A percentile compares a stretch with the other conserved stretches of the same genome.
Evolutionary conservation across 345 rosid species (phyloP).

Genomic region (Populus davidiana): DNA sequence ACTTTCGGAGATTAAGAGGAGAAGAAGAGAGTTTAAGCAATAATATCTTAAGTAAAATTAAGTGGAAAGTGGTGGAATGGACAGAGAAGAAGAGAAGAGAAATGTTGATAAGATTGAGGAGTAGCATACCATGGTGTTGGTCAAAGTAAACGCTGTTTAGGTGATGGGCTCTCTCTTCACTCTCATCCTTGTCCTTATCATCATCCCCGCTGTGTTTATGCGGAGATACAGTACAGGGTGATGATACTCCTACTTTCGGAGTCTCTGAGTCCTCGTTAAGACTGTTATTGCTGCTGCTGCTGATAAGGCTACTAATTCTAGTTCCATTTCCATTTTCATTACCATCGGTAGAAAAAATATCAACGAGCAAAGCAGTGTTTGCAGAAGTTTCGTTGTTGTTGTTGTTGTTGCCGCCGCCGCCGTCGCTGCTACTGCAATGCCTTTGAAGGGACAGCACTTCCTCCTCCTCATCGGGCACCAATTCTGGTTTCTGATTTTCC

Average conservation of each 20-base stretch:
- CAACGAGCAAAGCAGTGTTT: not conserved
- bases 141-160: conserved; percentile 30
- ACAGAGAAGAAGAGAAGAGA: not conserved
- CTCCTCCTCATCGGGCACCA: conserved; percentile 7
- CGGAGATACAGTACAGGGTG: not conserved
- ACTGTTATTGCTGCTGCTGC: not conserved
- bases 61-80: not conserved
- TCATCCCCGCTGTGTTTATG: not conserved
- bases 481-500: not conserved
- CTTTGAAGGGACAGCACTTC: conserved; percentile 5
- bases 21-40: not conserved
- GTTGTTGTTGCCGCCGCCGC: not conserved
- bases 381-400: not conserved
- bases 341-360: not conserved
- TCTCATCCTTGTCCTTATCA: not conserved
- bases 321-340: not conserved
- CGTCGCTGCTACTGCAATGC: not conserved
- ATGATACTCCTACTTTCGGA: not conserved
- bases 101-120: not conserved
- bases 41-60: not conserved
- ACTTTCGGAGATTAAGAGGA: not conserved
- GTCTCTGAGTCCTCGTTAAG: not conserved
- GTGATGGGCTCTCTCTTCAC: not conserved
- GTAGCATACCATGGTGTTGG: conserved; percentile 20
- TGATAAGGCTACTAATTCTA: not conserved